Base-by-base conservation (phyloP, 805 yeast species). In the Barnettozyma salicaria region DNA sequence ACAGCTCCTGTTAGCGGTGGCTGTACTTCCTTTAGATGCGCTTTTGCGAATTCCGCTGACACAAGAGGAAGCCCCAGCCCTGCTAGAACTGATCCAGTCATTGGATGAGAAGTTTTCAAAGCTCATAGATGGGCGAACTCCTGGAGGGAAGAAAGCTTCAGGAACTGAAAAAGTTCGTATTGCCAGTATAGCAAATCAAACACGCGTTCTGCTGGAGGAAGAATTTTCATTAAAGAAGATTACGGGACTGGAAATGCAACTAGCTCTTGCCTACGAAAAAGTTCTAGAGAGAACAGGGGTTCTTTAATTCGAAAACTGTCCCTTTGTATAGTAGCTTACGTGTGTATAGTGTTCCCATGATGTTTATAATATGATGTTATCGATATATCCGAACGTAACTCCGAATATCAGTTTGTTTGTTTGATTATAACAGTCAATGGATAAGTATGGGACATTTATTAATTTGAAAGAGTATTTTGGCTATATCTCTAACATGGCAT, bases 21-120 rank as follows among this genome's bases (percentile, higher is more conserved):
- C 85, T 33, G 86, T 82, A 34, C 88, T 81, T 43, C 50, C 80
- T 20, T 68, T 76, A 32, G 89, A 80, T 44, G 81, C 72, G 47
- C 45, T 78, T 7, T 68, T 63, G 11, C 76, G 68, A 45, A 63
- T 63, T 43, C 44, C 64, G 32, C 42, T 65, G 37, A 26, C 47
- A 37, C 36, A 39, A 18, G 37, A 29, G 36, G 51, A 54, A 37
- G 49, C 63, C 21, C 43, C 65, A 23, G 50, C 63, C 50, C 42
- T 73, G 29, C 57, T 71, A 26, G 58, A 58, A 23, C 42, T 67
- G 6, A 39, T 71, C 6, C 53, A 58, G 29, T 61, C 60, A 5
- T 45, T 74, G 13, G 78, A 74, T 39, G 43, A 42, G 8, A 58
- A 65, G n/a, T 64, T 74, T 38, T 51, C 57, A 10, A 54, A 55